Evolutionary conservation across 164 flowering plant species (phyloP), one percentile per base, ranked within the genome.

Genomic region (Sextonia rubra): DNA sequence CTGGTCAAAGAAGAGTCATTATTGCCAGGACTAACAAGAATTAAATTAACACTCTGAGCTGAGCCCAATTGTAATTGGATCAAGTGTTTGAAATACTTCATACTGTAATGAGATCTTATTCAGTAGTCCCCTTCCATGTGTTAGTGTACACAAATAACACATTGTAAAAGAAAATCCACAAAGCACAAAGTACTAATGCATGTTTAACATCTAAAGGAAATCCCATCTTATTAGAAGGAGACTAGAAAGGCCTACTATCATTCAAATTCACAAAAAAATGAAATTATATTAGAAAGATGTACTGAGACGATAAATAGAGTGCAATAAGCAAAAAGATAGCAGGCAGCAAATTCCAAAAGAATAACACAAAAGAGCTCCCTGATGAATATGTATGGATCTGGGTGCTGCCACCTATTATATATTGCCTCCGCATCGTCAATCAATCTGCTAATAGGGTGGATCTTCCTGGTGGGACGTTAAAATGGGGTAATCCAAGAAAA

Each of bases 351-450:
- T 8, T 22, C 2, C 60, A 15, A 24, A 20, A 7, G 47, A 1
- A 64, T 18, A 15, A 24, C 4, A 25, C 67, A 61, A 12, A 22
- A 4, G 24, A 29, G 24, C 64, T 77, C 62, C n/a, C 24, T n/a
- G 8, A 44, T 24, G 30, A 47, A 76, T 80, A 90, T 86, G 80
- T 96, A 96, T 77, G 99, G 98, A 87, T 96, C 99, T 72, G 99
- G 99, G 82, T 96, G 99, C 70, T 87, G 82, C 83, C 85, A 93
- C 82, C 90, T 92, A 55, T 89, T 81, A 66, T 87, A 83, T 62
- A 32, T 24, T 69, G 92, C 94, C 85, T 93, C 98, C 44, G 79
- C 98, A 75, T 80, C 80, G 71, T 78, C 91, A 61, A 92, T 89
- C 89, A 96, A 24, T 82, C 91, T 85, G 74, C 92, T 98, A 71